These are phyloP conservation scores for Cocos nucifera DNA, from an alignment of 176 grass and related monocot species.

Conservation along the genomic window DNA sequence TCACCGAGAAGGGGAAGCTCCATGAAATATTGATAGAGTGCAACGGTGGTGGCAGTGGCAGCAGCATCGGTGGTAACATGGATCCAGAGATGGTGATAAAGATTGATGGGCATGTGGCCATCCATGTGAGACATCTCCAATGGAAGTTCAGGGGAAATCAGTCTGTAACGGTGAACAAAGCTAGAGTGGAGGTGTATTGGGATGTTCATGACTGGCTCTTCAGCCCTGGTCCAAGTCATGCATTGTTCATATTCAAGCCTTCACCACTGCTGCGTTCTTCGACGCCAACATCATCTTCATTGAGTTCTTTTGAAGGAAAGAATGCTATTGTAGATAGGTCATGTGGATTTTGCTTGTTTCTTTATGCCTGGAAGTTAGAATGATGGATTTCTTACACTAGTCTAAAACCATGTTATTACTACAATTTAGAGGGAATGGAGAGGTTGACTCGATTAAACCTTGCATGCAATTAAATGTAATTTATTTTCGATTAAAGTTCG, in stretches of 20 bases:
- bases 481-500: too few species aligned
- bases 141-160: slow-evolving; percentile 91
- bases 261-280: too few species aligned
- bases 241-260: slow-evolving; percentile 72
- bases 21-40: slow-evolving; percentile 67
- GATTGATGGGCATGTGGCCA: slow-evolving; percentile 59
- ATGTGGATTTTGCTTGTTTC: slow-evolving; percentile 56
- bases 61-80: slow-evolving; percentile 13
- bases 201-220: slow-evolving; percentile 92
- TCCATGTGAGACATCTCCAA: slow-evolving; percentile 79
- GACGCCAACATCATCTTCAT: slow-evolving; percentile 5
- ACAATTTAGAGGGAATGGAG: too few species aligned
- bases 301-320: not conserved
- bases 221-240: slow-evolving; percentile 53
- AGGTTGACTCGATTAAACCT: too few species aligned
- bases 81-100: slow-evolving; percentile 55
- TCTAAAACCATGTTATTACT: too few species aligned
- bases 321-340: not conserved
- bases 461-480: too few species aligned
- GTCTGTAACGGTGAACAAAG: slow-evolving; percentile 48
- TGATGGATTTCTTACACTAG: slow-evolving; percentile 6
- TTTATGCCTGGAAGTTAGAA: slow-evolving; percentile 84
- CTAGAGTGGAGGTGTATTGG: slow-evolving; percentile 85
- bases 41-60: slow-evolving; percentile 14
- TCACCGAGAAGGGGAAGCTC: slow-evolving; percentile 43